Base-by-base conservation (phyloP, 2,329 filamentous ascomycete genomes). In the Hymenoscyphus repandus region DNA sequence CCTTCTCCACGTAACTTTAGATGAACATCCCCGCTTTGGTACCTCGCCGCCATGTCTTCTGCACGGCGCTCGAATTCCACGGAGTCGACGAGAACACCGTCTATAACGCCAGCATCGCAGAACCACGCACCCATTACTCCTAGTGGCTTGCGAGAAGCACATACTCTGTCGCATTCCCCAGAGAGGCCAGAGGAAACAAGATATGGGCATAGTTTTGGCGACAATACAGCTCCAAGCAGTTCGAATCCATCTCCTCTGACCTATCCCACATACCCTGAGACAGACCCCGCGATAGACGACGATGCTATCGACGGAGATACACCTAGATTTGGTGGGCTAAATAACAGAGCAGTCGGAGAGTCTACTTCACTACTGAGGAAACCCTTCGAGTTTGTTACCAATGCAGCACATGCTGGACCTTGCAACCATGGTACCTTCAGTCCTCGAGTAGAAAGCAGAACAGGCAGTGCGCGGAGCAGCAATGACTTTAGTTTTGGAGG, bases 371-470 rank as follows among this genome's bases (percentile, higher is more conserved):
- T 84, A 22, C 69, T 80, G 11, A 9, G 76, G 74, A 17, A 66
- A 68, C 47, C 64, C 1, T 61, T 63, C 37, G 65, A 67, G 46
- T 53, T 63, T 34, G 47, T 59, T 5, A 33, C 47, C 2, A 46
- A 50, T 30, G 45, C 58, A 22, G 57, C 59, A 12, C 63, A 66
- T 43, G 61, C 70, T 43, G 68, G 66, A 27, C 65, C 68, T 36
- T 89, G 84, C 71, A 76, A 78, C 61, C 86, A 93, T 70, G 88
- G 88, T 60, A 87, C 86, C 13, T 89, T 91, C 63, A 90, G 87
- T 39, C 85, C 87, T 1, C 73, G 82, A 34, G 77, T 85, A 0
- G 71, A 70, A 41, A 62, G 49, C 49, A 61, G 62, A 20, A 50
- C 63, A 15, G 55, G 53, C 9, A 66, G 64, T 47, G 47, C 61